These are phyloP conservation scores for Nakazawaea anatomiae DNA, from an alignment of 805 yeast genomes.

Conservation along the genomic window DNA sequence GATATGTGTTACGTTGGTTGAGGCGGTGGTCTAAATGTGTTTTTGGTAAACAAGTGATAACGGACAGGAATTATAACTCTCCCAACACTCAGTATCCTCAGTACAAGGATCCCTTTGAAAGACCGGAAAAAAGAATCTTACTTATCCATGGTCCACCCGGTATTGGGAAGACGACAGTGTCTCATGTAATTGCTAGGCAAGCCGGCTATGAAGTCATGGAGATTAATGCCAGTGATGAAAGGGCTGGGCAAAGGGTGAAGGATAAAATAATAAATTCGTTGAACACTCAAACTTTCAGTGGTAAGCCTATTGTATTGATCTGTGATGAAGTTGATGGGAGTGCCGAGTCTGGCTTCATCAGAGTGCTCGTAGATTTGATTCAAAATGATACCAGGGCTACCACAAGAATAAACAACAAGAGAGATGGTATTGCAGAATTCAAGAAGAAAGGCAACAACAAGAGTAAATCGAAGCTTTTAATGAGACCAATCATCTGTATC, in stretches of 20 bases:
- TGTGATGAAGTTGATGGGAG: slow-evolving; percentile 91
- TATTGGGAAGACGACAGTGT: slow-evolving; percentile 84
- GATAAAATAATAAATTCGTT: slow-evolving; percentile 58
- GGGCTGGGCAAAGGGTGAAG: slow-evolving; percentile 51
- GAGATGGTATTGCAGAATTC: slow-evolving; percentile 18
- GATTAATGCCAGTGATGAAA: slow-evolving; percentile 79
- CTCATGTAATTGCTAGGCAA: slow-evolving; percentile 78
- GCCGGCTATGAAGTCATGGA: slow-evolving; percentile 79
- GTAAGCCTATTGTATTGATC: slow-evolving; percentile 73
- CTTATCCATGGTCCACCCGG: slow-evolving; percentile 93
- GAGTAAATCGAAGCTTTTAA: slow-evolving; percentile 38
- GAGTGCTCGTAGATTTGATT: slow-evolving; percentile 49
- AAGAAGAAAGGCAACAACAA: slow-evolving; percentile 16
- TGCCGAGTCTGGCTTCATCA: slow-evolving; percentile 58
- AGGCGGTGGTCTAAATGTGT: slow-evolving; percentile 61
- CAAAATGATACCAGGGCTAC: slow-evolving; percentile 52
- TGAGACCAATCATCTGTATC: slow-evolving; percentile 85
- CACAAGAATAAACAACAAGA: slow-evolving; percentile 20
- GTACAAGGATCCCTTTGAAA: slow-evolving; percentile 41
- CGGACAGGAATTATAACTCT: slow-evolving; percentile 9
- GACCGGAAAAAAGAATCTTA: slow-evolving; percentile 60
- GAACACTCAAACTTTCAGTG: slow-evolving; percentile 58
- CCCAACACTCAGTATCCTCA: neutral
- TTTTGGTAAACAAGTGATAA: slow-evolving; percentile 36
- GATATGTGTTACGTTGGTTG: slow-evolving; percentile 57